Evolutionary conservation across 768 basidiomycete genomes (phyloP).

Genomic region (Megacollybia marginata): DNA sequence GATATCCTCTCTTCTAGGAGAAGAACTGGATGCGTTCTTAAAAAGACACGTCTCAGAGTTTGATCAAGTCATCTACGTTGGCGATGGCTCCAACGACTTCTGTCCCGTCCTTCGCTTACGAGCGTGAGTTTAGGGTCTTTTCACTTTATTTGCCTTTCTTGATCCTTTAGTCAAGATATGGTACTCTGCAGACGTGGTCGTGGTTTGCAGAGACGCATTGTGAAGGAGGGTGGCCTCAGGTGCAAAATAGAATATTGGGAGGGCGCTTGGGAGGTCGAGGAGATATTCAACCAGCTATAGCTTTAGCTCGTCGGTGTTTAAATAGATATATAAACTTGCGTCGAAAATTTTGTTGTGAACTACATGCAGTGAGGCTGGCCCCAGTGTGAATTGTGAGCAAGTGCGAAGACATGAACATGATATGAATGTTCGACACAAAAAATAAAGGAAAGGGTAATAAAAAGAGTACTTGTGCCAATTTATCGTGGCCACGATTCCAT

Average conservation of each 20-base stretch:
- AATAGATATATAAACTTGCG: too few species aligned
- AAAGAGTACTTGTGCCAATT: not conserved
- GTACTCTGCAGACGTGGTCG: slow-evolving; percentile 74
- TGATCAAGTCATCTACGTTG: slow-evolving; percentile 83
- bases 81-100: slow-evolving; percentile 94
- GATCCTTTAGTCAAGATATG: slow-evolving; percentile 62
- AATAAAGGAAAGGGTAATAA: not conserved
- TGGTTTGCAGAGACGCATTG: slow-evolving; percentile 74
- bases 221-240: slow-evolving; percentile 70
- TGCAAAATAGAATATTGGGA: slow-evolving; percentile 80
- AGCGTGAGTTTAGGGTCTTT: slow-evolving; percentile 35
- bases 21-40: slow-evolving; percentile 84
- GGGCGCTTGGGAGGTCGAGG: slow-evolving; percentile 96
- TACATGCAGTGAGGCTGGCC: slow-evolving; percentile 14
- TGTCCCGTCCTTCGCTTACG: slow-evolving; percentile 83
- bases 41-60: slow-evolving; percentile 49
- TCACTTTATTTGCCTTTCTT: not conserved
- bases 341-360: not conserved
- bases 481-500: slow-evolving; percentile 76
- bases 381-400: slow-evolving; percentile 5
- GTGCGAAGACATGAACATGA: not conserved
- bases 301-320: slow-evolving; percentile 16
- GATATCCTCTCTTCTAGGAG: slow-evolving; percentile 41
- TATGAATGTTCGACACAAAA: not conserved
- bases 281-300: slow-evolving; percentile 50